Evolutionary conservation across 169 alveolate genomes (phyloP).

Genomic region (Plasmodium fragile): DNA sequence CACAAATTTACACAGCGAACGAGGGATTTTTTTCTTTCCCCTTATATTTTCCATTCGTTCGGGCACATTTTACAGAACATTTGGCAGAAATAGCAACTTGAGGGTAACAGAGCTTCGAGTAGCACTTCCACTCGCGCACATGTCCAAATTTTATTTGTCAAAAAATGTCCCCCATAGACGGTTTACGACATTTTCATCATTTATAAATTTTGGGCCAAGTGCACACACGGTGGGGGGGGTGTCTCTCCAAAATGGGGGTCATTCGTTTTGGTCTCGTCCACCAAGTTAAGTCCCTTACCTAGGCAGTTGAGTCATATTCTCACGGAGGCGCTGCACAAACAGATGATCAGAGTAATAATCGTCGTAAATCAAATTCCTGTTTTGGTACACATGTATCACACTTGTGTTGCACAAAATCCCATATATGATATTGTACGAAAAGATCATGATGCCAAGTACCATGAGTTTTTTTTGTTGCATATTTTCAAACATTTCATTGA

Average conservation of each 20-base stretch:
- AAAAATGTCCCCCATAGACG: constrained; percentile 64
- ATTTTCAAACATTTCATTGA: constrained; percentile 30
- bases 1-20: background rate
- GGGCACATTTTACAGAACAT: background rate
- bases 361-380: constrained; percentile 45
- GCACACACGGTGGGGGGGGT: background rate
- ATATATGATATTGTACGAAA: constrained; percentile 46
- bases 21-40: background rate
- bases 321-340: background rate
- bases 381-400: constrained; percentile 60
- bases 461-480: constrained; percentile 32
- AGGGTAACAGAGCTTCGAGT: background rate
- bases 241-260: background rate
- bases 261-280: background rate
- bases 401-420: constrained; percentile 47
- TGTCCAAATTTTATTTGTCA: constrained; percentile 55
- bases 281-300: background rate
- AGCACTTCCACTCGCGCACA: background rate
- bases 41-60: background rate
- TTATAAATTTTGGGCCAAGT: constrained; percentile 29
- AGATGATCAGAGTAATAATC: constrained; percentile 23
- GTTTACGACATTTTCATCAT: constrained; percentile 64
- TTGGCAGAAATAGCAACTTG: background rate
- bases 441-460: constrained; percentile 23
- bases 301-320: background rate